A percentile compares a stretch with the other conserved stretches of the same genome.
These are phyloP conservation scores for Sisymbrium irio DNA, from an alignment of 345 rosid genomes.

Conservation along the genomic window DNA sequence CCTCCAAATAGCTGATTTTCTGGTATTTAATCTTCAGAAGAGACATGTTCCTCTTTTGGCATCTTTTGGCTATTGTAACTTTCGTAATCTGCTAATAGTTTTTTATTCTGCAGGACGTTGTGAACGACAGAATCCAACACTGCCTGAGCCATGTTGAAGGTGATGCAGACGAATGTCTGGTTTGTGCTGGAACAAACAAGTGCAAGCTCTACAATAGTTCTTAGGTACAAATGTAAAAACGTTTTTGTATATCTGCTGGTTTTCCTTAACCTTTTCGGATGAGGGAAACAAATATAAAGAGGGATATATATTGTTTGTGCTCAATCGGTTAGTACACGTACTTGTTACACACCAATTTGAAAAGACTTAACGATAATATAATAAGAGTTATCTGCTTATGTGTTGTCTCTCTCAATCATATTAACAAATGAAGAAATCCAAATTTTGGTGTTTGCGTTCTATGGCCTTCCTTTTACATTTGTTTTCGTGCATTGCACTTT, in stretches of 20 bases:
- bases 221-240: slow-evolving; percentile 20
- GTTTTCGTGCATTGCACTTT: not conserved
- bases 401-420: not conserved
- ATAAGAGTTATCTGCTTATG: not conserved
- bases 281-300: not conserved
- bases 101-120: slow-evolving; percentile 60
- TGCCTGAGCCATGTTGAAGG: slow-evolving; percentile 78
- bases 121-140: slow-evolving; percentile 75
- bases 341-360: not conserved
- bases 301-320: slow-evolving; percentile 1
- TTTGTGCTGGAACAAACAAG: slow-evolving; percentile 76
- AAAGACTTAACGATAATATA: not conserved
- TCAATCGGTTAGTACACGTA: slow-evolving; percentile 1
- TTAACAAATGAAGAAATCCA: not conserved
- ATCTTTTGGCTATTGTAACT: not conserved
- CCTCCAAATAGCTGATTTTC: not conserved
- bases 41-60: not conserved
- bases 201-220: slow-evolving; percentile 63
- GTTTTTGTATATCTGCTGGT: slow-evolving; percentile 7
- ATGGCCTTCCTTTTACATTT: not conserved
- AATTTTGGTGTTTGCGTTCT: not conserved
- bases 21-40: not conserved
- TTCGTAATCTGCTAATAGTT: not conserved
- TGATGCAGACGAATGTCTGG: slow-evolving; percentile 68
- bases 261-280: slow-evolving; percentile 1